These are phyloP conservation scores for Aspergillus fijiensis DNA, from an alignment of 2,329 filamentous ascomycete species.

Conservation along the genomic window DNA sequence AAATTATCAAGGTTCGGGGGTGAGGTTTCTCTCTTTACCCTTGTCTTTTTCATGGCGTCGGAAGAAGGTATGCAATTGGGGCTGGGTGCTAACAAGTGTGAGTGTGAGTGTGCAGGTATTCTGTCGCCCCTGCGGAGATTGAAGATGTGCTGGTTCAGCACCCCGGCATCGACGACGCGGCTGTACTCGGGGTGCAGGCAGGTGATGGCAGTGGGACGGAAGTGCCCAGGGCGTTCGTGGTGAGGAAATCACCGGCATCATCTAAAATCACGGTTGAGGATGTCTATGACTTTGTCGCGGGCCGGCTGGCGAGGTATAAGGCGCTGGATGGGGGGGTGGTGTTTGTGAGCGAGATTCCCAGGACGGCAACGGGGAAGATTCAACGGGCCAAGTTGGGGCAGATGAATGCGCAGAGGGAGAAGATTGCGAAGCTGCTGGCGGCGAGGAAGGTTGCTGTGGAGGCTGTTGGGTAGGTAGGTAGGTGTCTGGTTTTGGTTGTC, in stretches of 20 bases:
- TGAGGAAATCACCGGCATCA: slow-evolving; percentile 15
- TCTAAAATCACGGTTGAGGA: slow-evolving; percentile 30
- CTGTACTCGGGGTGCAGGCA: slow-evolving; percentile 40
- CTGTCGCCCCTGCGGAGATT: slow-evolving; percentile 45
- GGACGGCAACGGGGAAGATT: slow-evolving; percentile 47
- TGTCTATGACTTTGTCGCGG: slow-evolving; percentile 36
- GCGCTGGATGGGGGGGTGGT: slow-evolving; percentile 40
- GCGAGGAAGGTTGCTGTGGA: neutral
- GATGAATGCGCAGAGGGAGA: slow-evolving; percentile 24
- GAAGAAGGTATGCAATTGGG: neutral
- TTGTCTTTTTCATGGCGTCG: too few species aligned
- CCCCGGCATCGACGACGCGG: slow-evolving; percentile 40
- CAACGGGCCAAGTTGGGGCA: slow-evolving; percentile 26
- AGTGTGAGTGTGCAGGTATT: slow-evolving; percentile 25
- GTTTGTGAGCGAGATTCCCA: slow-evolving; percentile 45
- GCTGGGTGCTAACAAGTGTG: neutral
- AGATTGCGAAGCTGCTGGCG: slow-evolving; percentile 11
- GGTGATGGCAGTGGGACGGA: slow-evolving; percentile 21
- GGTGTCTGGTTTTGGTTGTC: too few species aligned
- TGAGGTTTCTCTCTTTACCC: slow-evolving; percentile 2
- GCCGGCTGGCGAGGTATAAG: slow-evolving; percentile 44
- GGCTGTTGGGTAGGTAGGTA: neutral
- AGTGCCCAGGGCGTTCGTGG: slow-evolving; percentile 44
- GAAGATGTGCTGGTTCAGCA: slow-evolving; percentile 42
- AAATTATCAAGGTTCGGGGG: slow-evolving; percentile 40